Conservation (phyloP, 768 basidiomycete species). For the Phanerochaete sordida region DNA sequence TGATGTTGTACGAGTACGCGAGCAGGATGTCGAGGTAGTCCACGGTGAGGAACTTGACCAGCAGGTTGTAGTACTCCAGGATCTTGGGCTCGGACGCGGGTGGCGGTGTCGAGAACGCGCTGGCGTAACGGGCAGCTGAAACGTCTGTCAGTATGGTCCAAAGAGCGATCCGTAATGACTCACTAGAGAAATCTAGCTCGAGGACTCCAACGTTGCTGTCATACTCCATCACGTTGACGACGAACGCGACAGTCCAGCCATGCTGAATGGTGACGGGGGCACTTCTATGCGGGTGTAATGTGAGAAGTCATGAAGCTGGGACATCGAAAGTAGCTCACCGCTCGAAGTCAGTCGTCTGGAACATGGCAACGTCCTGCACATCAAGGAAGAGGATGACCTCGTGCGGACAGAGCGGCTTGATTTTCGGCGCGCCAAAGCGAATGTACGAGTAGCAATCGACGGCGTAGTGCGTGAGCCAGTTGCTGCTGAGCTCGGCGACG, state of each 20-base stretch:
- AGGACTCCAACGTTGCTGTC: conserved; percentile 10
- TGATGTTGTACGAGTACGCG: not conserved
- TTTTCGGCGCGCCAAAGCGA: conserved; percentile 18
- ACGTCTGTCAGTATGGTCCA: not conserved
- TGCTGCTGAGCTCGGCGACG: conserved; percentile 17
- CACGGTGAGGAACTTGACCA: conserved; percentile 4
- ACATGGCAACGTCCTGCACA: conserved; percentile 15
- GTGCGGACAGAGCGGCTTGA: conserved; percentile 19
- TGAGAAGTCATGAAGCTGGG: not conserved
- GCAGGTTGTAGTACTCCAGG: not conserved
- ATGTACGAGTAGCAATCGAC: conserved; percentile 16
- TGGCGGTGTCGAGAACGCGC: conserved; percentile 4
- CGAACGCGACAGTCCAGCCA: conserved; percentile 15
- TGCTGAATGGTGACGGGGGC: not conserved
- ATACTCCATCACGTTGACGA: conserved; percentile 13
- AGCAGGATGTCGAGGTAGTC: conserved; percentile 8
- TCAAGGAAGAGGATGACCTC: conserved; percentile 22
- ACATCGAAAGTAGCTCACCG: not conserved
- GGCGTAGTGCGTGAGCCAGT: conserved; percentile 9
- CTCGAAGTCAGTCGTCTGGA: not conserved
- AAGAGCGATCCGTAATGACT: not conserved
- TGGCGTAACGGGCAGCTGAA: not conserved
- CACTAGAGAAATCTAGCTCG: conserved; percentile 15
- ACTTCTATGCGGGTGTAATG: not conserved
- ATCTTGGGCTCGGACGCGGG: not conserved